A percentile compares a stretch with the other conserved stretches of the same genome.
Evolutionary conservation across 331 rosid genomes (phyloP).

Genomic region (Pyrus hybrid): DNA sequence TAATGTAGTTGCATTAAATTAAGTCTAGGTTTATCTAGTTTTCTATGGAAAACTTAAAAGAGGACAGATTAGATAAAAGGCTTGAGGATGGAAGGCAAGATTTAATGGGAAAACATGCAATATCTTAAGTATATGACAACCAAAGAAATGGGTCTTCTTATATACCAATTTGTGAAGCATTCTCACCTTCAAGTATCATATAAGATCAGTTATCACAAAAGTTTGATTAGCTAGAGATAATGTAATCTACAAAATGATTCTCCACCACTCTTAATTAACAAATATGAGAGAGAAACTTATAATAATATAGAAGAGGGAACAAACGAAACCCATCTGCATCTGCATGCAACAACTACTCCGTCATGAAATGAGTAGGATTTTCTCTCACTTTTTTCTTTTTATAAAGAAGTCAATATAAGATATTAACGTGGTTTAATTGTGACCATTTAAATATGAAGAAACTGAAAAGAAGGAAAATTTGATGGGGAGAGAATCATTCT

Average conservation of each 20-base stretch:
- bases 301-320: neutral
- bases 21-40: neutral
- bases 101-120: neutral
- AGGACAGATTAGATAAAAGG: neutral
- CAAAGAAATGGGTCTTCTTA: neutral
- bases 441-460: too few species aligned
- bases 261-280: constrained; percentile 3
- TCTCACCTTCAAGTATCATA: neutral
- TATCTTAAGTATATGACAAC: neutral
- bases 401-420: too few species aligned
- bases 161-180: neutral
- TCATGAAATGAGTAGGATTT: too few species aligned
- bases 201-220: too few species aligned
- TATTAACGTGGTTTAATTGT: fast-evolving
- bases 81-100: neutral
- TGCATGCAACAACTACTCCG: constrained; percentile 1
- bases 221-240: neutral
- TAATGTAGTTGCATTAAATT: neutral
- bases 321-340: neutral
- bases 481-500: too few species aligned
- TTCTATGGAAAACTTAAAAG: neutral
- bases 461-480: too few species aligned
- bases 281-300: neutral
- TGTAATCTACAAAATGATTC: constrained; percentile 1
- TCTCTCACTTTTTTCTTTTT: too few species aligned